phyloP scores from a whole-genome alignment of 2,329 filamentous ascomycete species.

The Lecanicillium sp. region DNA sequence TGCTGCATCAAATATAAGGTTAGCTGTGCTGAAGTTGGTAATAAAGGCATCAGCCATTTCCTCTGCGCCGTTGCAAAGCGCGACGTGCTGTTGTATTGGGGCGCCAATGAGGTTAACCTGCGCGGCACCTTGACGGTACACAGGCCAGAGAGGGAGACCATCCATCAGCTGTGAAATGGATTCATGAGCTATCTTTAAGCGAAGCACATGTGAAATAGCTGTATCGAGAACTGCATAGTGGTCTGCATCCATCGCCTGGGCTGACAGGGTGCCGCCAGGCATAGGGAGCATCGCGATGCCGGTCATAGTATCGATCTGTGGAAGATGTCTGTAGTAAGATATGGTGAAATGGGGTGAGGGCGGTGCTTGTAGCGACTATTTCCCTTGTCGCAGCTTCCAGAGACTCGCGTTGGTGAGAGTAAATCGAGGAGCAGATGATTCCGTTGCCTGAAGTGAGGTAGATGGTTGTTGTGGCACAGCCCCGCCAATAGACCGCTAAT shows the following conservation, averaged over 20 bases:
- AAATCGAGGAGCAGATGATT: too few relatives aligned
- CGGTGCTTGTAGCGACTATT: too few relatives aligned
- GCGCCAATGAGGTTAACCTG: neutral
- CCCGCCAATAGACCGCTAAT: too few relatives aligned
- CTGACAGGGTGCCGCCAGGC: neutral
- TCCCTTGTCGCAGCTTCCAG: too few relatives aligned
- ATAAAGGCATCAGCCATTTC: neutral
- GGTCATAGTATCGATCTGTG: too few relatives aligned
- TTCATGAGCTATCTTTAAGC: neutral
- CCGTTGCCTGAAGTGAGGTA: too few relatives aligned
- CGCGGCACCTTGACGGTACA: neutral
- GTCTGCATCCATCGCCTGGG: neutral
- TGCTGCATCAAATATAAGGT: neutral
- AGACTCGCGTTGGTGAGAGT: too few relatives aligned
- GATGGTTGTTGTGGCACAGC: too few relatives aligned
- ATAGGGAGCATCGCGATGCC: neutral
- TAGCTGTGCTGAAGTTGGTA: neutral
- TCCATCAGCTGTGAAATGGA: constrained; percentile 3
- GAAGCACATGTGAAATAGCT: neutral
- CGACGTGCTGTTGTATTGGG: neutral
- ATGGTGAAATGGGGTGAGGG: too few relatives aligned
- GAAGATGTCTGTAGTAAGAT: too few relatives aligned
- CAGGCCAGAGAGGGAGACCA: neutral
- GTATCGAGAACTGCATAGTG: neutral
- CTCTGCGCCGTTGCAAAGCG: neutral